These are phyloP conservation scores for Rhododendron simsii DNA, from an alignment of 148 eudicot species.

Conservation along the genomic window DNA sequence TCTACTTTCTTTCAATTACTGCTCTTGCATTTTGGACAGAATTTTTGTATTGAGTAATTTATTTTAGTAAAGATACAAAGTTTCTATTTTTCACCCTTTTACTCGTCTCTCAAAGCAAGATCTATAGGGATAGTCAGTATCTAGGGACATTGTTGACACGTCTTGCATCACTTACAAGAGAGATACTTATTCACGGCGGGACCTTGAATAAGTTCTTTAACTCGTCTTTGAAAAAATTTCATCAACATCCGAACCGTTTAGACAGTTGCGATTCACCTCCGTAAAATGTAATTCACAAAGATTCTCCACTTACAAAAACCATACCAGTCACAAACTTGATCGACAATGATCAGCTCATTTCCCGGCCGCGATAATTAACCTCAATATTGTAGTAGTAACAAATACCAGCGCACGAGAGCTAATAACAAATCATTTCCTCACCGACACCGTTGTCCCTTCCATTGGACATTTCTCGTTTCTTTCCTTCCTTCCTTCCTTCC, in stretches of 20 bases:
- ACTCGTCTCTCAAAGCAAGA: not conserved
- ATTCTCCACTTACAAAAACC: not conserved
- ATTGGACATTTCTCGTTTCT: too few species aligned
- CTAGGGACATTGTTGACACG: not conserved
- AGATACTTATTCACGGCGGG: too few species aligned
- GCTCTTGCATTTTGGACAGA: not conserved
- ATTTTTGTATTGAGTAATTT: not conserved
- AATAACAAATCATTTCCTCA: too few species aligned
- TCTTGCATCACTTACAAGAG: not conserved
- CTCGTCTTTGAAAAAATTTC: too few species aligned
- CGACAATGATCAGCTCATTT: not conserved
- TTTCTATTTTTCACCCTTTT: not conserved
- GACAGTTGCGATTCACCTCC: too few species aligned
- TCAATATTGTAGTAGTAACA: not conserved
- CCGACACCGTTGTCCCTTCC: too few species aligned
- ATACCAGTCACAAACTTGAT: not conserved
- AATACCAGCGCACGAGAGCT: not conserved
- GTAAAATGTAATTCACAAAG: too few species aligned
- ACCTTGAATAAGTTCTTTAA: too few species aligned
- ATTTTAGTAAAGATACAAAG: not conserved
- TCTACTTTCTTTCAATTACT: not conserved
- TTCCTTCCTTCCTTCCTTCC: too few species aligned
- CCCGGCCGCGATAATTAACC: not conserved
- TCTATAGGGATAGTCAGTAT: not conserved
- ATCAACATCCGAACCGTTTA: too few species aligned